Evolutionary conservation across 495 filamentous ascomycete species (phyloP).

Genomic region (Penicillium silybi): DNA sequence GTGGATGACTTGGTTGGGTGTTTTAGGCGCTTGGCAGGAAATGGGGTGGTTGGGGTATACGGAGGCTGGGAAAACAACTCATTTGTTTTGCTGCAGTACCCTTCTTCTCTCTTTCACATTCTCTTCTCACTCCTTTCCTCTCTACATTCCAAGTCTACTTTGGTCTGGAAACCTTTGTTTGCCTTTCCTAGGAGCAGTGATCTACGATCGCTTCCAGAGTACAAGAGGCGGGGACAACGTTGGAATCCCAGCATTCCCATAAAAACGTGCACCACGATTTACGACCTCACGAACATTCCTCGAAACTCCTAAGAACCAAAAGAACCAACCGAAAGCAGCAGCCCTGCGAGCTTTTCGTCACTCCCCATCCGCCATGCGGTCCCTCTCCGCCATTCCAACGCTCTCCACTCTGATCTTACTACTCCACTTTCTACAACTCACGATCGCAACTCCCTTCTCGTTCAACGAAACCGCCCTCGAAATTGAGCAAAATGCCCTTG

Average conservation of each 20-base stretch:
- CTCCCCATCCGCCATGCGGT: constrained; percentile 28
- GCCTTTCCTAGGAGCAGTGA: constrained; percentile 2
- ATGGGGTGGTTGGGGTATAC: constrained; percentile 34
- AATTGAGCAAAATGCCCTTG: constrained; percentile 18
- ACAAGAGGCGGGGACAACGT: constrained; percentile 2
- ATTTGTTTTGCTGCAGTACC: constrained; percentile 1
- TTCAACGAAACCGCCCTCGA: constrained; percentile 8
- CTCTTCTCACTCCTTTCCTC: constrained; percentile 3
- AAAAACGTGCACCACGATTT: constrained; percentile 1
- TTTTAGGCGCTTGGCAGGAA: constrained; percentile 26
- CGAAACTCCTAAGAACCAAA: not conserved
- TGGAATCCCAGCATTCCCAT: constrained; percentile 1
- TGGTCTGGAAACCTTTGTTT: not conserved
- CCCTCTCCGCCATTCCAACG: constrained; percentile 22
- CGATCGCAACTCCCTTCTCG: constrained; percentile 36
- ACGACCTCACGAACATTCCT: constrained; percentile 14
- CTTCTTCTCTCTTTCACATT: constrained; percentile 11
- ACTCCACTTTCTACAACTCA: constrained; percentile 19
- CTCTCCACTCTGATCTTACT: constrained; percentile 27
- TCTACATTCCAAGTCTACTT: constrained; percentile 2
- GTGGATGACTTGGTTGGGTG: not conserved
- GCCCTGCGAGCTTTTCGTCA: not conserved
- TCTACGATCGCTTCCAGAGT: constrained; percentile 7
- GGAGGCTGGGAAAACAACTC: constrained; percentile 33
- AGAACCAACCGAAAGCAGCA: not conserved